A percentile compares a stretch with the other conserved stretches of the same genome.
These are phyloP conservation scores for Tolypocladium amazonense DNA, from an alignment of 2,329 filamentous ascomycete genomes.

Conservation along the genomic window DNA sequence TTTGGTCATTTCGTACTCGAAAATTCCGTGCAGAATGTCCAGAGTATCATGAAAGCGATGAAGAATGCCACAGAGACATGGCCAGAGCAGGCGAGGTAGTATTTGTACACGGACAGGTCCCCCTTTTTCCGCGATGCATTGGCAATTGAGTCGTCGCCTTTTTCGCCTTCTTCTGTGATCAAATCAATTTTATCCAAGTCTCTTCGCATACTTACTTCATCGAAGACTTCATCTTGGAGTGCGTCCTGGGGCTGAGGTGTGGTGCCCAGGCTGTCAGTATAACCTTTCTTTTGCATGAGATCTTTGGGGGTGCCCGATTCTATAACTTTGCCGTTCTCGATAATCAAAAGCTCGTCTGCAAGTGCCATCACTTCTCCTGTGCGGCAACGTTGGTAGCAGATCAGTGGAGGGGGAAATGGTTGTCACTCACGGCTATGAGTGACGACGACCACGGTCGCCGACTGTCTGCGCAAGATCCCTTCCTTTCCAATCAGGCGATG, in stretches of 20 bases:
- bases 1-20: neutral
- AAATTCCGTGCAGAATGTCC: neutral
- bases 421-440: neutral
- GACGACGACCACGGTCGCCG: neutral
- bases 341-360: neutral
- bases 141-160: neutral
- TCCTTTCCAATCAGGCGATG: neutral
- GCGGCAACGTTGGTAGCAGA: neutral
- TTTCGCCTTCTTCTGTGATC: neutral
- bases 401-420: neutral
- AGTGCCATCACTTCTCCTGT: neutral
- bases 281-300: neutral
- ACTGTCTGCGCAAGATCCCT: neutral
- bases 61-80: neutral
- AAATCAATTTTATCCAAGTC: neutral
- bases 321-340: neutral
- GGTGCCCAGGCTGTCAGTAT: neutral
- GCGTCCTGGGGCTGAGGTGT: neutral
- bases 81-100: neutral
- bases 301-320: neutral
- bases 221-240: neutral
- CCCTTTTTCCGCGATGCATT: neutral
- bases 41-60: neutral
- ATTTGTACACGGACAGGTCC: neutral
- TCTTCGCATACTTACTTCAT: neutral